Conservation (phyloP, 2,329 filamentous ascomycete species). For the Hymenoscyphus occultus region DNA sequence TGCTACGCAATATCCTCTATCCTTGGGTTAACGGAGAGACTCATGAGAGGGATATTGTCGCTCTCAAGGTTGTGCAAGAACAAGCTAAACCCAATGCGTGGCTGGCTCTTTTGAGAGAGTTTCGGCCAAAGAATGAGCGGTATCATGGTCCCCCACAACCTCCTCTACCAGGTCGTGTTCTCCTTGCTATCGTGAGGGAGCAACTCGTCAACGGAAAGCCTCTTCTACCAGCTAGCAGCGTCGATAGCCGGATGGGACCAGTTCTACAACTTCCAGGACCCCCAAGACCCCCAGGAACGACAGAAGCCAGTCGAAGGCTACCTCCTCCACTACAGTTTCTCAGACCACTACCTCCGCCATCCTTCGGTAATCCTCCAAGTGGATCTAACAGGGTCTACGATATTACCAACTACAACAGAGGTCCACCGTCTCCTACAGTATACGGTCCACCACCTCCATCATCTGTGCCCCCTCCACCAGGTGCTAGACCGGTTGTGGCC, state of each 20-base stretch:
- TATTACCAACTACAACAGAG: background rate
- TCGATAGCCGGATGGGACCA: background rate
- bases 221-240: constrained; percentile 1
- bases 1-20: constrained; percentile 17
- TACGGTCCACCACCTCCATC: background rate
- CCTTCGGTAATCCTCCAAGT: background rate
- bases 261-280: constrained; percentile 1
- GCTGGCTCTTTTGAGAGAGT: constrained; percentile 20
- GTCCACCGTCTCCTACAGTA: background rate
- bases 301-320: background rate
- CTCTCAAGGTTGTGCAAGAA: constrained; percentile 26
- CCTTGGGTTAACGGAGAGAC: constrained; percentile 11
- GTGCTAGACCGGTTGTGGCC: background rate
- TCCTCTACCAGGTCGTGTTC: constrained; percentile 11
- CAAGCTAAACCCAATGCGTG: constrained; percentile 25
- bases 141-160: constrained; percentile 1
- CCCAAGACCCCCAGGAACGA: background rate
- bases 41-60: constrained; percentile 26
- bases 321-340: background rate
- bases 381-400: background rate
- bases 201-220: constrained; percentile 24
- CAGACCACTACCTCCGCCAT: background rate
- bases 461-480: background rate
- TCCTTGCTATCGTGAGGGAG: constrained; percentile 31
- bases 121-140: constrained; percentile 6